Evolutionary conservation across 2,329 filamentous ascomycete species (phyloP), one percentile per base, ranked within the genome.

Genomic region (Cordyceps militaris): DNA sequence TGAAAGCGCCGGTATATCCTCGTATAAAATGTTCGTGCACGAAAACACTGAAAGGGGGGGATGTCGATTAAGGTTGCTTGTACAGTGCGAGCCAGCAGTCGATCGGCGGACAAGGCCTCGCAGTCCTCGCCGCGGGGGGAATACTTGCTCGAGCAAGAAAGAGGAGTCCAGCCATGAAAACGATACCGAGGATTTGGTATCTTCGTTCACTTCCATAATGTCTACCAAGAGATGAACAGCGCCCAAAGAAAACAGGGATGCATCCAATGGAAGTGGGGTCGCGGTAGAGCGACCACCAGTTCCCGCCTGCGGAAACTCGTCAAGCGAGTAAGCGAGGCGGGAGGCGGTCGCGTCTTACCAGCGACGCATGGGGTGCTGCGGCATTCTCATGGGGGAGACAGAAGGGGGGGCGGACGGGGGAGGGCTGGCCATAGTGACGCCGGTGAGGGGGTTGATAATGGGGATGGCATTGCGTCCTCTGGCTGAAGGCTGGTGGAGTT

Each of bases 361-460:
- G 63, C 79, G 77, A 61, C 78, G 75, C 62, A 82, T 74, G 56
- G 44, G 44, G 19, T 71, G 66, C 66, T 82, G 79, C 68, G 82
- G 81, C 77, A 86, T 80, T 70, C 82, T 78, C 69, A 77, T 77
- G 61, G 84, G 84, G 46, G 83, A 86, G 46, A 85, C 80, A 60
- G 83, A 86, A 43, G 87, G 87, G 26, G 93, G 91, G 64, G 93
- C 80, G 60, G 83, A 86, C 38, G 87, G 87, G 26, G 93, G 91
- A 64, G 93, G 93, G 77, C 91, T 96, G 58, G 91, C 86, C 79
- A 97, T 87, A 68, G 85, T 83, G 72, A 91, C 85, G 69, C 94
- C 91, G 58, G 93, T 97, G 65, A 84, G 89, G 56, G 94, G 94
- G 79, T 99, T 96, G 74, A 97, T 90, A 71, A 99, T 99, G 60